These are phyloP conservation scores for Chaetomium cochliodes DNA, from an alignment of 495 filamentous ascomycete species.

Conservation along the genomic window DNA sequence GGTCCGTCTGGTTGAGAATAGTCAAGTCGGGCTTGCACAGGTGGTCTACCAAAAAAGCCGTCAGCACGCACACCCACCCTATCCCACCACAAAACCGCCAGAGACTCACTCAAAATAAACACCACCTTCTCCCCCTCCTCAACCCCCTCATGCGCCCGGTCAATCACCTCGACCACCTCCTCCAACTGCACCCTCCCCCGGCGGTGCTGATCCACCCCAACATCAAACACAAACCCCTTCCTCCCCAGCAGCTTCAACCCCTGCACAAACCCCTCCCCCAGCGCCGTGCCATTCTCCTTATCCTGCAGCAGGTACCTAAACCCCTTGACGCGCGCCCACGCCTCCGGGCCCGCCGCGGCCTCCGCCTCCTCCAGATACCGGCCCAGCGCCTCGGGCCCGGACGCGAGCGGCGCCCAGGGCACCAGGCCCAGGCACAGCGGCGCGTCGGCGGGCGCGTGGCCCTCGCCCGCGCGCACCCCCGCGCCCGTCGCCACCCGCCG, in stretches of 20 bases:
- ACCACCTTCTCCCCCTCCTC: constrained; percentile 57
- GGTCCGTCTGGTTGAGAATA: constrained; percentile 50
- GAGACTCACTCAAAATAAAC: constrained; percentile 66
- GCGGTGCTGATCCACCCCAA: constrained; percentile 72
- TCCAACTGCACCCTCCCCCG: constrained; percentile 69
- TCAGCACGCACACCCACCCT: background rate
- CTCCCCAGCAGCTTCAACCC: constrained; percentile 66
- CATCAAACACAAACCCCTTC: constrained; percentile 67
- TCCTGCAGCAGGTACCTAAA: constrained; percentile 81
- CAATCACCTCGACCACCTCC: constrained; percentile 70
- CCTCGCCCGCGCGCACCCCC: constrained; percentile 56
- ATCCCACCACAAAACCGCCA: background rate
- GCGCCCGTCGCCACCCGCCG: constrained; percentile 60
- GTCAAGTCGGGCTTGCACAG: constrained; percentile 81
- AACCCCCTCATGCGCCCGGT: constrained; percentile 57
- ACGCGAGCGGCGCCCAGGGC: constrained; percentile 76
- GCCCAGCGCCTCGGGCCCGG: constrained; percentile 52
- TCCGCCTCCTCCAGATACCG: constrained; percentile 53
- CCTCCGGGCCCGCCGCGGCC: constrained; percentile 47
- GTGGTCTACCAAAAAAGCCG: constrained; percentile 60
- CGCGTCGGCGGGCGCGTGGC: constrained; percentile 52
- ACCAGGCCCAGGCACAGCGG: constrained; percentile 63
- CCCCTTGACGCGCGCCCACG: constrained; percentile 55
- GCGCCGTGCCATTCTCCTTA: constrained; percentile 62
- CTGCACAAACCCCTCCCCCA: constrained; percentile 60